Base-by-base conservation (phyloP, 176 grass and related monocot species). In the Metroxylon sagu region DNA sequence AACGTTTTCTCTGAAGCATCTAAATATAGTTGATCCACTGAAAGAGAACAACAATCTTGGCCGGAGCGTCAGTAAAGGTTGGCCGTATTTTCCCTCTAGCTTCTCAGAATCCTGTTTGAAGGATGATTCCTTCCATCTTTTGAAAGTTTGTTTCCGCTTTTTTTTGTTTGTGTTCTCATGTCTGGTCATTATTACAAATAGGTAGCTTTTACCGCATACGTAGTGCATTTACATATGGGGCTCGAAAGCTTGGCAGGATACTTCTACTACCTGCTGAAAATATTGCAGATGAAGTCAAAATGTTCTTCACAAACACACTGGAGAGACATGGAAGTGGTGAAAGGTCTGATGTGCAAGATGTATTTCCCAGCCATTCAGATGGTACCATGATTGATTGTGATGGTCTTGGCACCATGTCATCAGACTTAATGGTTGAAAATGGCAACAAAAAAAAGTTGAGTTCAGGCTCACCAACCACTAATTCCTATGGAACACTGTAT, bases 11-110 rank as follows among this genome's bases (percentile, higher is more conserved):
- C 66, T 56, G 25, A 97, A 91, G 59, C 79, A 80, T 88, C 71
- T 97, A 17, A 97, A 97, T 61, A 97, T 97, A 69, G 76, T 91
- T 50, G 87, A 97, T 79, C 92, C 87, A 43, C 48, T 97, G 62
- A 97, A 97, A 63, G 49, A 57, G 48, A 82, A 48, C 69, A 97
- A 97, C 48, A 97, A 97, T 83, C 92, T 97, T 25, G 92, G 92
- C 14, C 72, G 92, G 66, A 97, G 87, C 67, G 78, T 97, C 21
- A 91, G 76, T 78, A 91, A 79, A 97, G 87, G 92, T 89, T 51
- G 65, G 75, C 14, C 10, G 8, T 43, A 43, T 43, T 43, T 43
- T 43, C 35, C 35, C 8, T 43, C 35, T 6, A 43, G 35, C 35
- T 43, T 43, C 35, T 43, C 35, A 43, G 10, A 14, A 43, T 43